Percentiles rank a stretch among this genome's conserved stretches.
These are phyloP conservation scores for Camelina neglecta DNA, from an alignment of 345 rosid genomes.

Conservation along the genomic window DNA sequence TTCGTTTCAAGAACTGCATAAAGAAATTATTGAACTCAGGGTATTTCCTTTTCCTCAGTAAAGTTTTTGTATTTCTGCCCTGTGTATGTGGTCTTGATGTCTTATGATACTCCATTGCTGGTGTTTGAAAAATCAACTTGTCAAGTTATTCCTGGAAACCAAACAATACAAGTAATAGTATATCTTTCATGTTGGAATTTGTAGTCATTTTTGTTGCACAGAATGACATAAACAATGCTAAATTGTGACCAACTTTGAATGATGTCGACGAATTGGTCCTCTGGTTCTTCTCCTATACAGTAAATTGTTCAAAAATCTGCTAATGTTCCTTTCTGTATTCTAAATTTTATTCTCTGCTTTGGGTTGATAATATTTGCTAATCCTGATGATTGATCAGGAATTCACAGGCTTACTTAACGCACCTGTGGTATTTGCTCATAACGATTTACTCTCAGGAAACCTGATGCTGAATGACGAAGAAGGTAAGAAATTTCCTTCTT, in stretches of 20 bases:
- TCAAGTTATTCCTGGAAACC: slow-evolving; percentile 8
- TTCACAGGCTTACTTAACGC: slow-evolving; percentile 68
- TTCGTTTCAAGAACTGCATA: slow-evolving; percentile 68
- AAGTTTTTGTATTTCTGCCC: slow-evolving; percentile 14
- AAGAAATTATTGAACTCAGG: slow-evolving; percentile 76
- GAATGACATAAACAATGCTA: not conserved
- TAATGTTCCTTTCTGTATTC: not conserved
- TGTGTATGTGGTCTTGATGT: slow-evolving; percentile 30
- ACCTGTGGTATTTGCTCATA: slow-evolving; percentile 92
- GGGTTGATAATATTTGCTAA: slow-evolving; percentile 25
- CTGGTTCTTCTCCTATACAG: not conserved
- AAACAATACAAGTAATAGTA: not conserved
- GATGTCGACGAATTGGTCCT: slow-evolving; percentile 8
- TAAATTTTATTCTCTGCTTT: not conserved
- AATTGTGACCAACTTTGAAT: not conserved
- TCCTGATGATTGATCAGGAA: slow-evolving; percentile 75
- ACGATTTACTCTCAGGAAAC: slow-evolving; percentile 95
- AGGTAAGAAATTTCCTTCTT: slow-evolving; percentile 51
- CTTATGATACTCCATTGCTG: not conserved
- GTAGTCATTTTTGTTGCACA: not conserved
- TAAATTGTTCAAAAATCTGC: slow-evolving; percentile 7
- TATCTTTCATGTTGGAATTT: not conserved
- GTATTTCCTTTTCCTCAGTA: slow-evolving; percentile 47
- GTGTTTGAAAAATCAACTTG: not conserved
- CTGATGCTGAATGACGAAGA: slow-evolving; percentile 84